Conservation (phyloP, 805 yeast genomes). For the Sugiyamaella mastotermitis region DNA sequence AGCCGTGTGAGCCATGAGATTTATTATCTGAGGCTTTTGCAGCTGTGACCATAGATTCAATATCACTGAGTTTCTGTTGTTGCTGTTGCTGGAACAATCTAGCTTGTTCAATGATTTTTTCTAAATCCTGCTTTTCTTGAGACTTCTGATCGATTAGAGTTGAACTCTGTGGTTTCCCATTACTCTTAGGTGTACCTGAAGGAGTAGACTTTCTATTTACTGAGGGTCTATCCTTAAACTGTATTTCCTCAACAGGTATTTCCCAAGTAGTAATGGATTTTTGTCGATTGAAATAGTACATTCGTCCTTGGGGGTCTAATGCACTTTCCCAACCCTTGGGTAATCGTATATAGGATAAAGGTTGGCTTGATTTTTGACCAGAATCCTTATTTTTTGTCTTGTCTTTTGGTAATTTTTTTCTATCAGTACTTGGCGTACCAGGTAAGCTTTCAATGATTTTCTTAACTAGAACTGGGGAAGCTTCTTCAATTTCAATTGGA, state of each 20-base stretch:
- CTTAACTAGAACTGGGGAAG: no score
- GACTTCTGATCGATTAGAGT: no score
- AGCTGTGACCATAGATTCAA: neutral
- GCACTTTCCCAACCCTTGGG: no score
- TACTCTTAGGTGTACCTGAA: no score
- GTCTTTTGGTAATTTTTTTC: conserved; percentile 3
- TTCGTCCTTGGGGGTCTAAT: conserved; percentile 37
- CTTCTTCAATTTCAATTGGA: conserved; percentile 8
- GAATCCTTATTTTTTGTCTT: neutral
- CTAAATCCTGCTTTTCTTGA: conserved; percentile 31
- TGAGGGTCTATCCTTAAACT: conserved; percentile 8
- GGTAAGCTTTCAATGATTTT: no score
- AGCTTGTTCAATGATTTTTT: conserved; percentile 17
- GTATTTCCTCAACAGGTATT: conserved; percentile 34
- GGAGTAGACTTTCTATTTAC: no score
- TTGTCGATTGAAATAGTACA: conserved; percentile 51
- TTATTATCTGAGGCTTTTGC: neutral
- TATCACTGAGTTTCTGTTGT: neutral
- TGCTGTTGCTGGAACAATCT: conserved; percentile 3
- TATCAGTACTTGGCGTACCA: neutral
- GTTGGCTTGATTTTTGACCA: conserved; percentile 2
- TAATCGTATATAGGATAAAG: no score
- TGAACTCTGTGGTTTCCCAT: no score
- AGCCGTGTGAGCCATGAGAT: conserved; percentile 1
- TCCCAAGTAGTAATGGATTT: conserved; percentile 54